A percentile compares a stretch with the other conserved stretches of the same genome.
Evolutionary conservation across 2,329 filamentous ascomycete species (phyloP).

Genomic region (Chaetomium globosum): DNA sequence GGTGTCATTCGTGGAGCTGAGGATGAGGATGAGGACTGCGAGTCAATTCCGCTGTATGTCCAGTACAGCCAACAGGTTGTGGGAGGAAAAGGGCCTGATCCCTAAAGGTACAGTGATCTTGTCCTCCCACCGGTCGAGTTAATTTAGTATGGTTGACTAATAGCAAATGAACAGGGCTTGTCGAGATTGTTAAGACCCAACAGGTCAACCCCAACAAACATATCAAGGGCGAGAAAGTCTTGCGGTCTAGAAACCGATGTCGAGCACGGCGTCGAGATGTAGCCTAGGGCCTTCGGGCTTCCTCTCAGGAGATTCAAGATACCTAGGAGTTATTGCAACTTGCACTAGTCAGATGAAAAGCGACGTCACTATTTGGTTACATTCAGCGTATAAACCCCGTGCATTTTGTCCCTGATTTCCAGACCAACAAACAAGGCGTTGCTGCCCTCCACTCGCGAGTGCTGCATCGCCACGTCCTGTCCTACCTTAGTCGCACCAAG

Average conservation of each 20-base stretch:
- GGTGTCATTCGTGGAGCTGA: neutral
- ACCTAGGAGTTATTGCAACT: neutral
- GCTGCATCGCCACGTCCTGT: slow-evolving; percentile 36
- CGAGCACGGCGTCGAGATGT: neutral
- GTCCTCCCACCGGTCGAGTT: neutral
- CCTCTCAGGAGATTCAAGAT: neutral
- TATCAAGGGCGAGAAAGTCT: neutral
- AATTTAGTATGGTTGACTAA: slow-evolving; percentile 7
- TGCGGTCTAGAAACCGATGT: neutral
- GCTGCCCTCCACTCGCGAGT: slow-evolving; percentile 25
- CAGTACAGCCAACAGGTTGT: slow-evolving; percentile 27
- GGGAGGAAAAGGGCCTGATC: slow-evolving; percentile 37
- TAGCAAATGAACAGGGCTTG: slow-evolving; percentile 4
- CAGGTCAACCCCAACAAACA: slow-evolving; percentile 3
- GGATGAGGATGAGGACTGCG: neutral
- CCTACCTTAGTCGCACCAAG: slow-evolving; percentile 40
- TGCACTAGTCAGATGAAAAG: neutral
- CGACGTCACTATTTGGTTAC: neutral
- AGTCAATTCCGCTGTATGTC: slow-evolving; percentile 6
- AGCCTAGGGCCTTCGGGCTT: neutral
- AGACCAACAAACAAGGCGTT: neutral
- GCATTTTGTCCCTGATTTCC: neutral
- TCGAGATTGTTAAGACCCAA: slow-evolving; percentile 26
- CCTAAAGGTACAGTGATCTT: slow-evolving; percentile 18
- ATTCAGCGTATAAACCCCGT: too few relatives aligned